phyloP scores from a whole-genome alignment of 345 rosid species.

The Hypericum perforatum region DNA sequence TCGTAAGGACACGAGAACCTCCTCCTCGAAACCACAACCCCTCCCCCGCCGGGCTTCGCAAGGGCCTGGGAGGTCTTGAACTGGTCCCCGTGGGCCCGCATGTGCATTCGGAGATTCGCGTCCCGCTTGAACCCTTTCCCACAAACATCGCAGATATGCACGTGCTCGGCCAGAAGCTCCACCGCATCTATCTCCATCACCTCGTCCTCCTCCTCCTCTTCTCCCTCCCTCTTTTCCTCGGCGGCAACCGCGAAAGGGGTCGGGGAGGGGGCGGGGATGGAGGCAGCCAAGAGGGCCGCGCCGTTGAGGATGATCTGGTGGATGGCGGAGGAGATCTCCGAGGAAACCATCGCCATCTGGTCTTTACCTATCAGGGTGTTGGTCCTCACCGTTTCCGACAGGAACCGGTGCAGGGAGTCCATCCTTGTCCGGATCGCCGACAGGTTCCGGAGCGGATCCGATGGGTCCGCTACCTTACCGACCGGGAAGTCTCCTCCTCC shows the following conservation, averaged over 20 bases:
- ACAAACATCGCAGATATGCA: constrained; percentile 60
- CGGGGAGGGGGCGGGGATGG: not conserved
- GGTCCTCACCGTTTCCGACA: constrained; percentile 31
- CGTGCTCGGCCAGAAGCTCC: constrained; percentile 53
- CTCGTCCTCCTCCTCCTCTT: constrained; percentile 21
- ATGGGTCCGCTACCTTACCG: constrained; percentile 7
- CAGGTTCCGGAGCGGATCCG: constrained; percentile 28
- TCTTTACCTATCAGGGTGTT: constrained; percentile 22
- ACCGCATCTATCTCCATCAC: constrained; percentile 52
- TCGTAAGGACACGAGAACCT: constrained; percentile 59
- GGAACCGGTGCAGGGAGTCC: constrained; percentile 36
- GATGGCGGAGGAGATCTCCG: constrained; percentile 44
- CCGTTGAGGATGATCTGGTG: constrained; percentile 40
- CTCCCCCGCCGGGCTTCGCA: constrained; percentile 19
- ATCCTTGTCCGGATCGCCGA: constrained; percentile 25
- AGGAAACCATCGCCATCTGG: constrained; percentile 40
- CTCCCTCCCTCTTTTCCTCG: constrained; percentile 5
- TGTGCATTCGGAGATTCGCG: constrained; percentile 71
- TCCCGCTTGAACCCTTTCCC: constrained; percentile 76
- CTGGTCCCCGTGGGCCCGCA: constrained; percentile 70
- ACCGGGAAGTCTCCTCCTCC: no score
- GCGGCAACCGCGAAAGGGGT: no score
- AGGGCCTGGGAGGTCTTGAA: constrained; percentile 55
- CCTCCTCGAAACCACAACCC: constrained; percentile 8
- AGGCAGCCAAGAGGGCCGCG: constrained; percentile 32